Base-by-base conservation (phyloP, 208 protist species). In the Wallacemonas sp. region DNA sequence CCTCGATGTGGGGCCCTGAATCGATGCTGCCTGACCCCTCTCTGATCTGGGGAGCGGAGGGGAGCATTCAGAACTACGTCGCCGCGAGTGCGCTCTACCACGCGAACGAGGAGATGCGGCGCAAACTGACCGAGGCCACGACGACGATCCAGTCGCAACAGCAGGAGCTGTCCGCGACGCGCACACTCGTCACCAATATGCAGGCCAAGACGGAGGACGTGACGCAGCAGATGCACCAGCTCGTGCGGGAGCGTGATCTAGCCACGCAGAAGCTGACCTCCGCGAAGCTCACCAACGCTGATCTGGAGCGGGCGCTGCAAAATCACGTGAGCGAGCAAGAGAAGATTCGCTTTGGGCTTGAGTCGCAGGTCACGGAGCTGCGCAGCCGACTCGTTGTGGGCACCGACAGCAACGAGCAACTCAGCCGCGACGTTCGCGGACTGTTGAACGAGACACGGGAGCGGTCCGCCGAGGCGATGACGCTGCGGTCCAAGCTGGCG, bases 21-120 rank as follows among this genome's bases (percentile, higher is more conserved):
- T 38, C 74, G 29, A 58, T 70, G 23, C 74, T 87, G 33, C 91
- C 91, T 1, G 91, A 96, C 63, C 91, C 88, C 0, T 73, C 83
- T 1, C 88, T 96, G 85, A 79, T 96, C 38, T 96, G 91, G 88
- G 91, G 91, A 11, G 83, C 82, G 33, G 91, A 96, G 60, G 82
- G 78, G 52, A 90, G 80, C 58, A 60, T 90, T 19, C 83, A 89
- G 46, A 87, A 88, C 58, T 93, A 89, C 47, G 80, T 92, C n/a
- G 81, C 83, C 19, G 86, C 88, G 4, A 90, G 77, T 43, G 88
- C 86, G 14, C 79, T 96, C 26, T 93, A 93, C 69, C 80, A 93
- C 64, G 81, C 88, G 30, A 96, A 94, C 72, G 87, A 93, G 78
- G 81, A 94, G 66, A 71, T 96, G 47, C 92, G 85, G 17, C 79